Base-by-base conservation (phyloP, 83 land plant species). In the Picea abies region DNA sequence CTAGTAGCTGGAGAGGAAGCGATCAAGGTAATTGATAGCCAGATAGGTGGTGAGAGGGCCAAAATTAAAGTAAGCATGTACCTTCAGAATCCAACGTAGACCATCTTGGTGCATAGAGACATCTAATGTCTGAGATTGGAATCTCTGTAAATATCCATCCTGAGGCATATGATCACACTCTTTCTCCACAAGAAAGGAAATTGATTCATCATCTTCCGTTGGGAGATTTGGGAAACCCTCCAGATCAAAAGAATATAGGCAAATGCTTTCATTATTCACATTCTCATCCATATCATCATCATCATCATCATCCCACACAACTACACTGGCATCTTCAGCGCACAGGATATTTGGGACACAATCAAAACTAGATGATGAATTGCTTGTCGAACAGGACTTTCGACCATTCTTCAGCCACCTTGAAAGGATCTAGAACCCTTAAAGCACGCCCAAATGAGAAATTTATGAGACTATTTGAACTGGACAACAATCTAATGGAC, bases 241-340 rank as follows among this genome's bases (percentile, higher is more conserved):
- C 4, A 23, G 61, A 19, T 44, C 61, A 62, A 60, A 72, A 29
- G 76, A 44, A 72, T 68, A 82, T n/a, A 79, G 63, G 60, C 17
- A 23, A 84, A 83, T 79, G 29, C 80, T 52, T 9, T 1, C 2
- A 25, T n/a, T 47, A 16, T 63, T 78, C 37, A 22, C 83, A 63
- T n/a, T 20, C 29, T 17, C 78, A 37, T 75, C 73, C 19, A 32
- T 71, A n/a, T n/a, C n/a, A 58, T 14, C 49, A 26, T 29, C 81
- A 3, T 58, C 76, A 6, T 81, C 82, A 41, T 88, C 90, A 71
- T 84, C 89, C 79, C 83, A 88, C n/a, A 82, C 84, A 79, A 85
- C 22, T 52, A 84, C 83, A 80, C 63, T 83, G 79, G 89, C 89
- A 63, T 88, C 90, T 37, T 84, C 63, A 62, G 90, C 88, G 23